Base-by-base conservation (phyloP, 2,329 filamentous ascomycete genomes). In the Colletotrichum spinosum region DNA sequence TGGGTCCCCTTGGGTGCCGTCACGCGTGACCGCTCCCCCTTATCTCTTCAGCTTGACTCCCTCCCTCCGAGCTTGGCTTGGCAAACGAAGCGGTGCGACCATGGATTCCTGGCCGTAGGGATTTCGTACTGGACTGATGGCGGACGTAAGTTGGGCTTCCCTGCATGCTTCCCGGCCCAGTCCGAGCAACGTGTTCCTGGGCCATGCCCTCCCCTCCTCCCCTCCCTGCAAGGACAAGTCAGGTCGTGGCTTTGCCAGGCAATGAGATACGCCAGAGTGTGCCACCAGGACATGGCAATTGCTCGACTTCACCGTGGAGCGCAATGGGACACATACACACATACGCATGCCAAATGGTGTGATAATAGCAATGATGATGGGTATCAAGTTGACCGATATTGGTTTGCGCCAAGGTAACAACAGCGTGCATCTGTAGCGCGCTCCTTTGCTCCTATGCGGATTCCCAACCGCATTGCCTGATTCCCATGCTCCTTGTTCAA, bases 141-240 rank as follows among this genome's bases (percentile, higher is more conserved):
- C 17, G 17, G 12, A 25, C 13, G 45, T 35, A 33, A n/a, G 52
- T 65, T 62, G 56, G 62, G 62, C 62, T 52, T 61, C 62, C 46
- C 49, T 65, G 62, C 62, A 56, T 61, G 57, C 37, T 38, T 60
- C 38, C 13, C 57, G 44, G 45, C 56, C 61, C 51, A 39, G 57
- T 54, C 49, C 54, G 46, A 62, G 59, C 56, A 48, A 56, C 62
- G 58, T 60, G 56, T 60, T 65, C 61, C 61, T 65, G 55, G 44
- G 56, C 50, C 38, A 8, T 60, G 45, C 49, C 57, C 25, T 25
- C 25, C 25, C 25, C 25, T 25, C 25, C 25, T 25, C 25, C 25
- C 25, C 25, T 25, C 4, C 25, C 15, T 62, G 58, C 58, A 52
- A 51, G 52, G 17, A 48, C 35, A 51, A 44, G 50, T 50, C 15